phyloP scores from a whole-genome alignment of 768 basidiomycete genomes.

The Pulveroboletus ravenelii region DNA sequence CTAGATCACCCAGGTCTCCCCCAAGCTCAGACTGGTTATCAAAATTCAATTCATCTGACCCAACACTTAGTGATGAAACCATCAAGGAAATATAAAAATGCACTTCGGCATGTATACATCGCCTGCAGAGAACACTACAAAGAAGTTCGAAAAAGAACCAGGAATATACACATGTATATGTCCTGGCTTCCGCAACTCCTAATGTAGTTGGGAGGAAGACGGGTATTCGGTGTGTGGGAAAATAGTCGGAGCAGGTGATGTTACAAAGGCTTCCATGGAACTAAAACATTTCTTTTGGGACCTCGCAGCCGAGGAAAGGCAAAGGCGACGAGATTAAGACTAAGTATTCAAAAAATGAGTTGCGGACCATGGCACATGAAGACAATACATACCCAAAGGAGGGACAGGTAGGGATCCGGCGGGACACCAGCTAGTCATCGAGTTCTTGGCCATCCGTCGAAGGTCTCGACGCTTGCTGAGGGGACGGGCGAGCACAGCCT shows the following conservation, averaged over 20 bases:
- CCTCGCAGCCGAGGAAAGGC: slow-evolving; percentile 6
- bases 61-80: not conserved
- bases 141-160: slow-evolving; percentile 4
- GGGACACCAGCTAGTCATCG: not conserved
- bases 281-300: not conserved
- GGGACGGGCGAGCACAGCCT: not conserved
- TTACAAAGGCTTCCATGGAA: not conserved
- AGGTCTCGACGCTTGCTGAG: not conserved
- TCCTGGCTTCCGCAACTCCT: not conserved
- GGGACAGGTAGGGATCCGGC: not conserved
- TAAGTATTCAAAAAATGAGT: not conserved
- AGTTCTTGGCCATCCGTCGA: not conserved
- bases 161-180: not conserved
- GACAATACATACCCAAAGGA: not conserved
- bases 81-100: not conserved
- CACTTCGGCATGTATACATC: not conserved
- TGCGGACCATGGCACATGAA: not conserved
- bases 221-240: not conserved
- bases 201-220: not conserved
- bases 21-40: not conserved
- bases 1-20: not conserved
- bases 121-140: not conserved
- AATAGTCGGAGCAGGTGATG: not conserved
- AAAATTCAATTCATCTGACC: not conserved
- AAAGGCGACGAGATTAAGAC: not conserved